These are phyloP conservation scores for Ophiocordyceps camponoti-saundersi DNA, from an alignment of 2,329 filamentous ascomycete species.

Conservation along the genomic window DNA sequence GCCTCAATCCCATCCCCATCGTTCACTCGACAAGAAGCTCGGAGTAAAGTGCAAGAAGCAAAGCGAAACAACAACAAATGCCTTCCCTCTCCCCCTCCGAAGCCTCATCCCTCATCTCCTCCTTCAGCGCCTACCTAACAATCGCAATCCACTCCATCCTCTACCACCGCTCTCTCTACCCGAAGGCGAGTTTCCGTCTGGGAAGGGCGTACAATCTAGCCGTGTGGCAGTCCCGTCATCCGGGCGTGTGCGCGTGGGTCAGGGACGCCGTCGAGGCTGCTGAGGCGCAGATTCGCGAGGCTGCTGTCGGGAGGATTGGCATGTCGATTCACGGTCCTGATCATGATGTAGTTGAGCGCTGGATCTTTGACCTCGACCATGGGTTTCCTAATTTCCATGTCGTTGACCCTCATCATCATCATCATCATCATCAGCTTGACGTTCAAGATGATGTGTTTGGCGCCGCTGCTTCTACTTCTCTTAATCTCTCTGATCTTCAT, in stretches of 20 bases:
- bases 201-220: slow-evolving; percentile 70
- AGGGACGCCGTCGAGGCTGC: slow-evolving; percentile 62
- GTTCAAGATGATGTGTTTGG: too few relatives aligned
- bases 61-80: neutral
- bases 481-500: slow-evolving; percentile 35
- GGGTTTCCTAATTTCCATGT: slow-evolving; percentile 22
- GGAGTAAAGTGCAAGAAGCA: too few relatives aligned
- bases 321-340: slow-evolving; percentile 27
- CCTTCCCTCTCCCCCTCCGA: slow-evolving; percentile 15
- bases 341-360: slow-evolving; percentile 36
- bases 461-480: too few relatives aligned
- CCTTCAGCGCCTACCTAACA: slow-evolving; percentile 66
- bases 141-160: slow-evolving; percentile 75
- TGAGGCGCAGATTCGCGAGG: slow-evolving; percentile 48
- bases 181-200: slow-evolving; percentile 57
- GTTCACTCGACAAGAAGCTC: too few relatives aligned
- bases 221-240: slow-evolving; percentile 73
- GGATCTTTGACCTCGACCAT: slow-evolving; percentile 38
- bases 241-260: slow-evolving; percentile 73
- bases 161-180: slow-evolving; percentile 69
- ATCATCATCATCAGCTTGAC: too few relatives aligned
- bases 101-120: slow-evolving; percentile 35
- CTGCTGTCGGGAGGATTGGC: slow-evolving; percentile 27
- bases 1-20: neutral
- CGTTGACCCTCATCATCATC: neutral